Base-by-base conservation (phyloP, 352 stramenopile species). In the Globisporangium mamillatum region DNA sequence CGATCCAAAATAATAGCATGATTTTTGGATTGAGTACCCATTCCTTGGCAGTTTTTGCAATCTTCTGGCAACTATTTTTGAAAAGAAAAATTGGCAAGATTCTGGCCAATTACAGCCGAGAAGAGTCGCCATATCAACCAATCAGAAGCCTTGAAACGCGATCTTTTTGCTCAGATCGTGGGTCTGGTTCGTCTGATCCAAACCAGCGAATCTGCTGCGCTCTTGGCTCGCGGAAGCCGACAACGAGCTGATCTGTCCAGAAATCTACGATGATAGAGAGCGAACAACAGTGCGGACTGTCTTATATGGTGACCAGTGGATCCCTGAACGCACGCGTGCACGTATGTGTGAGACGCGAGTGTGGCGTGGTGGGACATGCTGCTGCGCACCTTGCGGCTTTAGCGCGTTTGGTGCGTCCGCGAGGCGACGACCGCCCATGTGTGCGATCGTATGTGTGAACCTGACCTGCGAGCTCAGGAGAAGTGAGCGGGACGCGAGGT, bases 141-240 rank as follows among this genome's bases (percentile, higher is more conserved):
- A 69, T 72, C 29, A 25, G 8, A 32, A 3, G 12, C 1, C 46
- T 16, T 14, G 22, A 58, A 65, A 57, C 10, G 67, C 67, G 67
- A 72, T 72, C 67, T 72, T 72, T 72, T 61, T 67, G 22, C 1
- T 6, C n/a, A 27, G 48, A 50, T 18, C 27, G 64, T 18, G 25
- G 66, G 52, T 58, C 41, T 44, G 32, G 41, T 20, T n/a, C 27
- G 38, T 46, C 55, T 44, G 55, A 61, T 48, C 56, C 27, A 32
- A 61, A 32, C 8, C 8, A n/a, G 3, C 54, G 16, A 41, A 60
- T 60, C 54, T 38, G 54, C 22, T 36, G 27, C 22, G 14, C 41
- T 22, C 6, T 25, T 64, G 38, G 57, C 48, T 38, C 14, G 12
- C 38, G 12, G 38, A 46, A 46, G 44, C 14, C 41, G 41, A n/a